These are phyloP conservation scores for Balakata baccata DNA, from an alignment of 345 rosid species.

Conservation along the genomic window DNA sequence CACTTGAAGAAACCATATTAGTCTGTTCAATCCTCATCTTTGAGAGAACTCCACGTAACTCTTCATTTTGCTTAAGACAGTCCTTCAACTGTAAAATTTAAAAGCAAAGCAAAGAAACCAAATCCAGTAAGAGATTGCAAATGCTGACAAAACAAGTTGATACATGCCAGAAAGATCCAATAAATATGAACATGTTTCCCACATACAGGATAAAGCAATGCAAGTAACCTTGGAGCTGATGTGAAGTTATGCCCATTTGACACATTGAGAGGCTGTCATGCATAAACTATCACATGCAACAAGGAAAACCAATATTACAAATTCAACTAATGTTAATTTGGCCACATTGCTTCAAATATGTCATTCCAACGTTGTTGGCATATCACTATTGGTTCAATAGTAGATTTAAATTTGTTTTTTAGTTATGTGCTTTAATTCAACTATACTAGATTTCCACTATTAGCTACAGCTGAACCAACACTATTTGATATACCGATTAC, in stretches of 20 bases:
- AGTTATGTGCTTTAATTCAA: background rate
- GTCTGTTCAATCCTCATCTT: conserved; percentile 77
- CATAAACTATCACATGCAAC: background rate
- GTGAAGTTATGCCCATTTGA: background rate
- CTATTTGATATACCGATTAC: background rate
- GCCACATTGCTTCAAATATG: background rate
- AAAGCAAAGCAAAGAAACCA: background rate
- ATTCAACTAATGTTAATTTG: background rate
- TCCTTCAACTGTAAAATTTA: conserved; percentile 61
- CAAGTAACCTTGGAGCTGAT: background rate
- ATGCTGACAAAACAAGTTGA: background rate
- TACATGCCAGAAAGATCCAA: background rate
- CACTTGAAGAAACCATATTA: conserved; percentile 24
- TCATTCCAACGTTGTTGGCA: background rate
- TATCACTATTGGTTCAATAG: background rate
- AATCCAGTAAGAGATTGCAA: background rate
- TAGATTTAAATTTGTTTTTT: background rate
- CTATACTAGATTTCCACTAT: background rate
- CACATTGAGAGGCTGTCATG: background rate
- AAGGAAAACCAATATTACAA: background rate
- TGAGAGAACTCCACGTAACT: conserved; percentile 61
- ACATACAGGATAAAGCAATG: background rate
- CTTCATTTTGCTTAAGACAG: conserved; percentile 82
- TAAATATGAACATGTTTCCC: background rate
- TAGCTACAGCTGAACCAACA: background rate